phyloP scores from a whole-genome alignment of 2,329 filamentous ascomycete genomes.

The Leptographium lundbergii region DNA sequence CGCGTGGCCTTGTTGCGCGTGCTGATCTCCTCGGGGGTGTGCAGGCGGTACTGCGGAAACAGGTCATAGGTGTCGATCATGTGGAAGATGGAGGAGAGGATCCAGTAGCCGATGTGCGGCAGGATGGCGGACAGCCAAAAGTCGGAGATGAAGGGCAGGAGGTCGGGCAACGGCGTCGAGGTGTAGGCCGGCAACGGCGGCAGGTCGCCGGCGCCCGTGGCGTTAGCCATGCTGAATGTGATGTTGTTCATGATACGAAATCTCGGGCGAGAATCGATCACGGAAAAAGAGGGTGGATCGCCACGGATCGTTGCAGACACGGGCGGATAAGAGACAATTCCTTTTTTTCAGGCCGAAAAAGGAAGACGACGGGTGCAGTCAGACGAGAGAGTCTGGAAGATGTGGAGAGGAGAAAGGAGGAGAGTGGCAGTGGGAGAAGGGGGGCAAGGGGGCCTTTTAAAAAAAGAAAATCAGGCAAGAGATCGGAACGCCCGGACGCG shows the following conservation, averaged over 20 bases:
- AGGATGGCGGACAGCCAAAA: conserved; percentile 63
- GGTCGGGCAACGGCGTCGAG: conserved; percentile 53
- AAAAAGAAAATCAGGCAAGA: neutral
- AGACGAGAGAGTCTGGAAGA: neutral
- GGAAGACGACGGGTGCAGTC: neutral
- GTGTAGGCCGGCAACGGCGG: conserved; percentile 80
- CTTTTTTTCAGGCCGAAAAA: too few relatives aligned
- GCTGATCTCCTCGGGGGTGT: conserved; percentile 83
- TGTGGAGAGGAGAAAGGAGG: neutral
- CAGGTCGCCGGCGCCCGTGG: conserved; percentile 47
- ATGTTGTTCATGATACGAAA: conserved; percentile 24
- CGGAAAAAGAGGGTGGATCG: too few relatives aligned
- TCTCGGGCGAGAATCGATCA: too few relatives aligned
- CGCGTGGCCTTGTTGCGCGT: conserved; percentile 79
- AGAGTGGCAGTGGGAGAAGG: neutral
- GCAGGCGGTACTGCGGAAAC: conserved; percentile 82
- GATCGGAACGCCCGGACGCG: conserved; percentile 1
- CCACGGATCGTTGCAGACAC: too few relatives aligned
- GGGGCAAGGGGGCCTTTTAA: neutral
- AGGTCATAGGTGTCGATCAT: conserved; percentile 72
- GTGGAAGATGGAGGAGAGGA: conserved; percentile 75
- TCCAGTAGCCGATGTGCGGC: conserved; percentile 82
- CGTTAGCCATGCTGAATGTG: conserved; percentile 34
- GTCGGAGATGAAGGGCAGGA: conserved; percentile 71
- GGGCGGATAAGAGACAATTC: too few relatives aligned